Base-by-base conservation (phyloP, 1,284 basidiomycete genomes). In the Anthracocystis panici-leucophaei region DNA sequence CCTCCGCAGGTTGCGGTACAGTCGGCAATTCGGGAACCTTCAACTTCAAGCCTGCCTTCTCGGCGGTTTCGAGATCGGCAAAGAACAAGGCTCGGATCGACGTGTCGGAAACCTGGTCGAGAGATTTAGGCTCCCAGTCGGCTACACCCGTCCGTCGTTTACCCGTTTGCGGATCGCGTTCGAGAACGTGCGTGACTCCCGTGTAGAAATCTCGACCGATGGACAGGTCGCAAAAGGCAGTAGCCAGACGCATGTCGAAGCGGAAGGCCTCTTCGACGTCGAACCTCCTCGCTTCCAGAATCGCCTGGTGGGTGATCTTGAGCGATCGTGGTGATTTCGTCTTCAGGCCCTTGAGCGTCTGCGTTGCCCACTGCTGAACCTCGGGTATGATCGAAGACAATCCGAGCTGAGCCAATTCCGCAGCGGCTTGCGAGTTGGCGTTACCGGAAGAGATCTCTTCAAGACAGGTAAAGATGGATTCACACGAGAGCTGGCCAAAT, bases 171-270 rank as follows among this genome's bases (percentile, higher is more conserved):
- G 83, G 83, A 44, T 85, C 82, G 42, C 79, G 78, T 18, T 67
- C 69, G 12, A 85, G 67, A 5, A 77, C 75, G 61, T 80, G 78
- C 10, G 71, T 76, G 0, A 85, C 83, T 23, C 83, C 83, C 20
- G 61, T 77, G 71, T 82, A 76, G 44, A 85, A 85, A 88, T 88
- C 66, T 12, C 82, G 63, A 11, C 82, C 82, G 27, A 82, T 50
- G n/a, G 69, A 60, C 21, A 84, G 59, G 55, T 84, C 83, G 63
- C 81, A 84, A 49, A 85, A 83, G n/a, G 77, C 80, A 0, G 83
- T 82, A 5, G 82, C 76, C 25, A 84, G 65, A 25, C 80, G 78
- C 78, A 85, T 84, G 66, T 84, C 81, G 57, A 74, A 67, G 29
- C 75, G 69, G 70, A 85, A 78, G 5, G 78, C 70, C 46, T 82